Evolutionary conservation across 768 basidiomycete species (phyloP).

Genomic region (Boletus sp.): DNA sequence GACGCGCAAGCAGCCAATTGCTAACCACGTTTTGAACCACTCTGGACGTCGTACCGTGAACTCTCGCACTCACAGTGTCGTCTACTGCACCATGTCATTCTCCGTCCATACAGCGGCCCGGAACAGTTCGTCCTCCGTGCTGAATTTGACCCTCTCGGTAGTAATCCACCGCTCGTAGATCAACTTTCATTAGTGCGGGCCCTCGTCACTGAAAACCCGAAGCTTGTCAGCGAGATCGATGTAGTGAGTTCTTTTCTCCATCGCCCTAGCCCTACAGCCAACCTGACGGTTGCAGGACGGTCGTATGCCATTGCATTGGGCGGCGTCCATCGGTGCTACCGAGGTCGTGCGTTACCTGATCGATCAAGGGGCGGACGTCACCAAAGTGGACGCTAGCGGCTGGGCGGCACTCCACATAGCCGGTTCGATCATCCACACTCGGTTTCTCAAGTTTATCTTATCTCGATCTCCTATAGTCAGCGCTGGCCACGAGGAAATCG

Average conservation of each 20-base stretch:
- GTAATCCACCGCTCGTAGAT: slow-evolving; percentile 37
- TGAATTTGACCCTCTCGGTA: neutral
- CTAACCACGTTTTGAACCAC: neutral
- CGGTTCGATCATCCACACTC: slow-evolving; percentile 37
- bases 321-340: slow-evolving; percentile 67
- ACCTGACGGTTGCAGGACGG: slow-evolving; percentile 50
- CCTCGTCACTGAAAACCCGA: slow-evolving; percentile 59
- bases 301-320: slow-evolving; percentile 84
- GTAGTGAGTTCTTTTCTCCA: slow-evolving; percentile 38
- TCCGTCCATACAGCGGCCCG: slow-evolving; percentile 65
- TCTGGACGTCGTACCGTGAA: neutral
- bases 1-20: slow-evolving; percentile 8
- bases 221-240: slow-evolving; percentile 59
- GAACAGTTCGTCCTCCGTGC: slow-evolving; percentile 43
- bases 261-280: fast-evolving
- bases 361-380: slow-evolving; percentile 63
- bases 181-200: slow-evolving; percentile 69
- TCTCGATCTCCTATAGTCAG: slow-evolving; percentile 49
- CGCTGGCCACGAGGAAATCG: slow-evolving; percentile 73
- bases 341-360: slow-evolving; percentile 68
- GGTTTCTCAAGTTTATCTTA: neutral
- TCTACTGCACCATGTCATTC: slow-evolving; percentile 34
- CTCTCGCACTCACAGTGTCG: neutral
- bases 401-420: slow-evolving; percentile 84
- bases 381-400: slow-evolving; percentile 59